Evolutionary conservation across 495 filamentous ascomycete species (phyloP).

Genomic region (Rostrohypoxylon terebratum): DNA sequence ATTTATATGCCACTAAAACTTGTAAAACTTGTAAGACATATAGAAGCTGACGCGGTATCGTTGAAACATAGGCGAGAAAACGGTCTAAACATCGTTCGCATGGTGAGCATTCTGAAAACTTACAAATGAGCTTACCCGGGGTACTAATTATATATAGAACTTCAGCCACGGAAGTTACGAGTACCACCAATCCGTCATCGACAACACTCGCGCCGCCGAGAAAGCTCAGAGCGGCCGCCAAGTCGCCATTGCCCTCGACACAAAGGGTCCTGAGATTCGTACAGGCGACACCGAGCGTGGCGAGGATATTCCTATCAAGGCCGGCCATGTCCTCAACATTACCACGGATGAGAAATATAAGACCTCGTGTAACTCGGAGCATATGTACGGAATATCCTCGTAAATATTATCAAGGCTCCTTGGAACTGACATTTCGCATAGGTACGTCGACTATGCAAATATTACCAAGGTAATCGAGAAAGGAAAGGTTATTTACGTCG

Average conservation of each 20-base stretch:
- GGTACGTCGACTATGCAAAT: constrained; percentile 99
- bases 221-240: constrained; percentile 79
- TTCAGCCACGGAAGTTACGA: constrained; percentile 97
- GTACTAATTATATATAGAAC: constrained; percentile 62
- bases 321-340: constrained; percentile 88
- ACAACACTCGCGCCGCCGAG: constrained; percentile 90
- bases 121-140: not conserved
- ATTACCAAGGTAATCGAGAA: constrained; percentile 96
- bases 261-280: constrained; percentile 98
- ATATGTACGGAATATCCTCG: constrained; percentile 77
- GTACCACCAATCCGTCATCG: constrained; percentile 95
- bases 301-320: constrained; percentile 85
- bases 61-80: constrained; percentile 51
- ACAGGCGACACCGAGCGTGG: constrained; percentile 92
- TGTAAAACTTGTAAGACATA: not conserved
- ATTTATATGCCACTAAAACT: not conserved
- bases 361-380: constrained; percentile 81
- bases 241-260: constrained; percentile 96
- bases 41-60: constrained; percentile 15
- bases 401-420: not conserved
- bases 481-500: constrained; percentile 98
- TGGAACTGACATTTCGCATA: constrained; percentile 50
- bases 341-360: constrained; percentile 97
- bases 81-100: constrained; percentile 96
- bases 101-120: constrained; percentile 20